Evolutionary conservation across 495 filamentous ascomycete species (phyloP).

Genomic region (Tuber magnatum): DNA sequence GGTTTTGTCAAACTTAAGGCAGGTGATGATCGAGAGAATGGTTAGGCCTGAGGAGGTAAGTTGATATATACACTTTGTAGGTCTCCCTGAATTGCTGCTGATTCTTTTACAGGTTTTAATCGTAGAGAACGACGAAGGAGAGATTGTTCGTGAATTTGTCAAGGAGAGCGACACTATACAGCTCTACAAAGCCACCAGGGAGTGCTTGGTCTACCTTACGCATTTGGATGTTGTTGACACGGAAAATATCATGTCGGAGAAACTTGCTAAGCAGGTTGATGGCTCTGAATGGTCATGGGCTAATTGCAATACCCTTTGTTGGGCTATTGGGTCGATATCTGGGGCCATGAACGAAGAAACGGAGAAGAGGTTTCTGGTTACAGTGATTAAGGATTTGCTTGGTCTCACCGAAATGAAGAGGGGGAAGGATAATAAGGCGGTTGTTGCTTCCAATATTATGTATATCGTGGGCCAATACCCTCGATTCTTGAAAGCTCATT

Average conservation of each 20-base stretch:
- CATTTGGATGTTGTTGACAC: conserved; percentile 97
- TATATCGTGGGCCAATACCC: conserved; percentile 99
- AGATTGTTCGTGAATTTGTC: conserved; percentile 97
- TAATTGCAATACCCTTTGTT: conserved; percentile 98
- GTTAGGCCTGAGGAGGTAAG: conserved; percentile 78
- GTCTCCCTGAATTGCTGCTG: conserved; percentile 1
- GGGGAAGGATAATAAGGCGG: conserved; percentile 98
- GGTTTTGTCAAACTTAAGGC: conserved; percentile 82
- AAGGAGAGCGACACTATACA: conserved; percentile 99
- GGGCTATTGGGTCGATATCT: conserved; percentile 98
- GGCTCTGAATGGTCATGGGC: conserved; percentile 97
- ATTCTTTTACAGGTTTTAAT: conserved; percentile 61
- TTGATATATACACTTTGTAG: conserved; percentile 2
- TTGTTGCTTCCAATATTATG: conserved; percentile 99
- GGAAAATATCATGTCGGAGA: conserved; percentile 98
- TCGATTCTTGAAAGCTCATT: conserved; percentile 95
- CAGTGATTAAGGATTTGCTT: conserved; percentile 97
- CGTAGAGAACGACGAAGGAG: conserved; percentile 97
- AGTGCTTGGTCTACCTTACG: conserved; percentile 95
- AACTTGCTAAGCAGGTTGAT: conserved; percentile 88
- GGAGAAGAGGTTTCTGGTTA: conserved; percentile 95
- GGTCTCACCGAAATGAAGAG: conserved; percentile 98
- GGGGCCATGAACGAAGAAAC: conserved; percentile 99
- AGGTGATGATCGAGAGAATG: conserved; percentile 99
- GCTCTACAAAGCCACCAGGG: conserved; percentile 96